phyloP scores from a whole-genome alignment of 2,329 filamentous ascomycete genomes.

The Gnomoniopsis sp. region DNA sequence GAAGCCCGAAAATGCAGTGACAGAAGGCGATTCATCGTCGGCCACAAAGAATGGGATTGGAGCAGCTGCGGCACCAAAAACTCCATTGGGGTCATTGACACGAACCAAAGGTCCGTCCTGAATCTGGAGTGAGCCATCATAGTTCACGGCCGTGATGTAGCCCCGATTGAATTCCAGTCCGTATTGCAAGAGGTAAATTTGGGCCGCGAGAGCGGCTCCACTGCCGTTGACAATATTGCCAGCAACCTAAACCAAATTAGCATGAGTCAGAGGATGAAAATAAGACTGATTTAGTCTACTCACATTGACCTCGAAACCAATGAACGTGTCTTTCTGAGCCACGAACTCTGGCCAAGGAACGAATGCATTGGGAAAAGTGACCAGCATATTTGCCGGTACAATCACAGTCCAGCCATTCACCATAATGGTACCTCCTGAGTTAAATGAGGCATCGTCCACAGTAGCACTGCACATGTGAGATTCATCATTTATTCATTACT shows the following conservation, averaged over 20 bases:
- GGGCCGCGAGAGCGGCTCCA: not conserved
- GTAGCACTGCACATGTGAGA: not conserved
- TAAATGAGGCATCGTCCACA: not conserved
- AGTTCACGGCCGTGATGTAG: not conserved
- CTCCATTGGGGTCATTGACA: not conserved
- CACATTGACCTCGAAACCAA: not conserved
- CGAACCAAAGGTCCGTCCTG: not conserved
- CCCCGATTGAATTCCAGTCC: not conserved
- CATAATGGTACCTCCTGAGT: not conserved
- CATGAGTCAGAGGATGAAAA: no score
- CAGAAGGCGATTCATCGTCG: not conserved
- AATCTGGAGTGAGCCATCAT: not conserved
- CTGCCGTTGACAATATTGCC: not conserved
- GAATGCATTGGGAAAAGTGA: not conserved
- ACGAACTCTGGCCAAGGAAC: not conserved
- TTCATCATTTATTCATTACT: not conserved
- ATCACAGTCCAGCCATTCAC: not conserved
- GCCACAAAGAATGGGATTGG: not conserved
- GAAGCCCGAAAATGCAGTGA: not conserved
- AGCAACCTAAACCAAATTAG: not conserved
- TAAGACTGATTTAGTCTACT: not conserved
- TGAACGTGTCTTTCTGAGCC: not conserved
- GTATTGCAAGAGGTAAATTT: not conserved
- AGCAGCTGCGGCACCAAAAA: not conserved
- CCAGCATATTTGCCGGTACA: not conserved